Percentiles rank a stretch among this genome's conserved stretches.
These are phyloP conservation scores for Pyronema domesticum DNA, from an alignment of 495 filamentous ascomycete species.

Conservation along the genomic window DNA sequence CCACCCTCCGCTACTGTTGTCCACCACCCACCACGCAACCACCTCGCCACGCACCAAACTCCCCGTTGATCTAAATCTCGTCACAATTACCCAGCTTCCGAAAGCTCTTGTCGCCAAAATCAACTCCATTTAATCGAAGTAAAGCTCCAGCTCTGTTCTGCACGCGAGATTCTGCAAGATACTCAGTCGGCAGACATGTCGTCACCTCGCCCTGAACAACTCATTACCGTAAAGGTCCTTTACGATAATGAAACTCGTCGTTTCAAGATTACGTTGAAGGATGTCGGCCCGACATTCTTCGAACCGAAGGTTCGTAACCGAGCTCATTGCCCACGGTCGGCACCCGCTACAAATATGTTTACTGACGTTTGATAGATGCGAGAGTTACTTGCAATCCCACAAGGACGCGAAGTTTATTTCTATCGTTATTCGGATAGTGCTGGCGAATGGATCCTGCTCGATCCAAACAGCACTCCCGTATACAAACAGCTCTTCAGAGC, in stretches of 20 bases:
- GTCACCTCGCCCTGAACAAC: constrained; percentile 34
- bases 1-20: no score
- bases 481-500: constrained; percentile 96
- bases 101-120: no score
- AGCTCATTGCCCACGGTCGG: background rate
- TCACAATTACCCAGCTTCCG: no score
- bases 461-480: constrained; percentile 56
- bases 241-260: constrained; percentile 54
- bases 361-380: constrained; percentile 44
- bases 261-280: constrained; percentile 76
- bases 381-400: constrained; percentile 49
- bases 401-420: constrained; percentile 49
- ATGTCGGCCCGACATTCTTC: constrained; percentile 58
- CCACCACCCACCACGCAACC: no score
- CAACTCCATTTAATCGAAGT: no score
- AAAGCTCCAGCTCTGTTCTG: no score
- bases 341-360: background rate
- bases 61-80: no score
- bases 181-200: no score
- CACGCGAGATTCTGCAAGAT: no score
- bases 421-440: constrained; percentile 96
- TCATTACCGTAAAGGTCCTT: constrained; percentile 71
- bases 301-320: constrained; percentile 61
- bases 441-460: constrained; percentile 57
- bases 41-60: no score